phyloP scores from a whole-genome alignment of 2,329 filamentous ascomycete genomes.

The Monilinia fructigena region DNA sequence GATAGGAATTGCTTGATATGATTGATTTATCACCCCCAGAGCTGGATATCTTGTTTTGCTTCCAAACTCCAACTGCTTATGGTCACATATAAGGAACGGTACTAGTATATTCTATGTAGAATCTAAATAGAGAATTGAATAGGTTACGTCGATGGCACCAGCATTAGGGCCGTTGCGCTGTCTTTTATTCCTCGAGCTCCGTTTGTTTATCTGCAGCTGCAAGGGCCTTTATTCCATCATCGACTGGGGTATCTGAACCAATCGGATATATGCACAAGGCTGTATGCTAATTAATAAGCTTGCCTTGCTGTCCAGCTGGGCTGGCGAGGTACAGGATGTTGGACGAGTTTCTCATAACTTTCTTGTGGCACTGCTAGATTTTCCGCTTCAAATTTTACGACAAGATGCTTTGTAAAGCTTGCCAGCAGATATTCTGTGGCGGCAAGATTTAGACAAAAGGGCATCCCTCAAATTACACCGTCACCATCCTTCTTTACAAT shows the following conservation, averaged over 20 bases:
- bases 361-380: neutral
- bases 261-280: neutral
- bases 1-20: too few species aligned
- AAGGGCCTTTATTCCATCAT: neutral
- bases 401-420: neutral
- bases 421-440: neutral
- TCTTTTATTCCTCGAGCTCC: too few species aligned
- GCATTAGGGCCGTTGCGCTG: too few species aligned
- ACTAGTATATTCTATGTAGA: too few species aligned
- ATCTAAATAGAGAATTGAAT: too few species aligned
- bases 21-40: too few species aligned
- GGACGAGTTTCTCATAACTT: neutral
- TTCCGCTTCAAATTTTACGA: neutral
- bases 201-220: neutral
- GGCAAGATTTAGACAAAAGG: neutral
- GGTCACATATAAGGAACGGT: too few species aligned
- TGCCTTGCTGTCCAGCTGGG: neutral
- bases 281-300: neutral
- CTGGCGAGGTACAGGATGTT: neutral
- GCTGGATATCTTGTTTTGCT: too few species aligned
- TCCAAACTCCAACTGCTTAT: too few species aligned
- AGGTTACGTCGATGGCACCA: too few species aligned
- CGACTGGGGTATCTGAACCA: neutral
- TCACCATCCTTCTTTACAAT: constrained; percentile 12
- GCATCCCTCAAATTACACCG: neutral